Evolutionary conservation across 2,329 filamentous ascomycete genomes (phyloP), one percentile per base, ranked within the genome.

Genomic region (Neofusicoccum laricinum): DNA sequence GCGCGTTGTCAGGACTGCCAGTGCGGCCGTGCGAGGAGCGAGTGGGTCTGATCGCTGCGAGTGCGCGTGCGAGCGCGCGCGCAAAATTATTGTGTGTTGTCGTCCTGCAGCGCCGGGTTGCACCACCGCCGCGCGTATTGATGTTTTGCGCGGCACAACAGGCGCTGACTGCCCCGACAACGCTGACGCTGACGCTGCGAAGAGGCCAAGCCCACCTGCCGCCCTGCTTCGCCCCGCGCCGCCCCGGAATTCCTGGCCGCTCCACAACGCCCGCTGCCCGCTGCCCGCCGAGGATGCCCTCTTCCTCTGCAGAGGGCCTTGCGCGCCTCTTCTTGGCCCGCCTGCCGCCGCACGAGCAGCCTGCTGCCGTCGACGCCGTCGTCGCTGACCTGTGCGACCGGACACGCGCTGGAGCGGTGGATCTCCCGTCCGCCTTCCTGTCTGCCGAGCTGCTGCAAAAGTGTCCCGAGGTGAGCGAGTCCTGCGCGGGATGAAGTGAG

Each of bases 401-500:
- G 7, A 19, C 21, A 11, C n/a, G 11, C 11, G 41, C 49, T 25
- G 45, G 41, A 2, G 10, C 21, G 14, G 12, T 62, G 14, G 64
- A 67, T 38, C 30, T 63, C 49, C 17, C 53, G 4, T 34, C 50
- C 14, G 51, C 46, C 3, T 38, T 50, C 21, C 12, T 67, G 21
- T 55, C 59, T 17, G 43, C 58, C 34, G 57, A 66, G 32, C 49
- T 67, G 19, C 30, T 66, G 12, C 63, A 61, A 36, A 36, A 25
- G 21, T 64, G 40, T 61, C 64, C 55, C n/a, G 61, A 66, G 53
- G 66, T 67, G 62, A 66, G 66, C 50, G 19, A 53, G 17, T 46
- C 55, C 55, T 46, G 41, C 4, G 34, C 25, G 32, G 45, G 43
- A 36, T 53, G 48, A 53, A 50, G 61, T 63, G 61, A 63, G 61